phyloP scores from a whole-genome alignment of 441 rosid genomes.

The Euphorbia celastroides region DNA sequence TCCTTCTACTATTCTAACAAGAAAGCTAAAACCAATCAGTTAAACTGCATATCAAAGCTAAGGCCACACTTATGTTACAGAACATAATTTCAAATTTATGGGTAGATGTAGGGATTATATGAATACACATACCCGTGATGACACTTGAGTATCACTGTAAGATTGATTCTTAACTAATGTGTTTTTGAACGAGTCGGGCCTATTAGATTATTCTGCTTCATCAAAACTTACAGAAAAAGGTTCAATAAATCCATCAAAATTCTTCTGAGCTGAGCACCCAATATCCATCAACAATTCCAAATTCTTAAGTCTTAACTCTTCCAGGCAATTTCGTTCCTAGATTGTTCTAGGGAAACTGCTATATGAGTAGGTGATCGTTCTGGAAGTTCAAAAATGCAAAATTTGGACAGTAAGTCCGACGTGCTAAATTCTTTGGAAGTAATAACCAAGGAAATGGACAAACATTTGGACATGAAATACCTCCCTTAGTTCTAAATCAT shows the following conservation, averaged over 20 bases:
- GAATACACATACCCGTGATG: not conserved
- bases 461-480: not conserved
- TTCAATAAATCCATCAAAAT: not conserved
- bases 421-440: not conserved
- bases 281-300: not conserved
- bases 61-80: not conserved
- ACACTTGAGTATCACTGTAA: not conserved
- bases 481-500: not conserved
- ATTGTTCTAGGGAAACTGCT: not conserved
- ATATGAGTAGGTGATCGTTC: not conserved
- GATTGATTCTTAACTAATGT: not conserved
- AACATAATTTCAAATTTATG: not conserved
- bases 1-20: not conserved
- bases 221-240: not conserved
- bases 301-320: not conserved
- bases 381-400: not conserved
- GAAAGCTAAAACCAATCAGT: not conserved
- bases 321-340: not conserved
- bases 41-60: not conserved
- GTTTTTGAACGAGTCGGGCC: not conserved
- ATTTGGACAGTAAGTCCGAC: not conserved
- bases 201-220: not conserved
- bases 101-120: not conserved
- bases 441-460: not conserved
- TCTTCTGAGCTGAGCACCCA: not conserved